These are phyloP conservation scores for Fonsecaea nubica DNA, from an alignment of 2,329 filamentous ascomycete genomes.

Conservation along the genomic window DNA sequence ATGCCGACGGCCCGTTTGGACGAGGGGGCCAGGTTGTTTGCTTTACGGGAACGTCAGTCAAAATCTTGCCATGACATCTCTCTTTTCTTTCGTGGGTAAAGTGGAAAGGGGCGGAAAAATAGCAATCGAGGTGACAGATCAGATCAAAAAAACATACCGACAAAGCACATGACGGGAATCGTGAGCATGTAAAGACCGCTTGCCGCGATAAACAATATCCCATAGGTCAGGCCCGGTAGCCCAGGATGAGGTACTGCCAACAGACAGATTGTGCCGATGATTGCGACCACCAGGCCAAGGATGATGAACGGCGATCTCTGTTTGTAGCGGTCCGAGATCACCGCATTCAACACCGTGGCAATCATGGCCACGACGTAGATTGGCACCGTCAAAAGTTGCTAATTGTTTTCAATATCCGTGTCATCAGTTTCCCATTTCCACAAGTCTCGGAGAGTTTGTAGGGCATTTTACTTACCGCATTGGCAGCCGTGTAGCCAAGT, in stretches of 20 bases:
- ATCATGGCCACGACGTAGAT: conserved; percentile 43
- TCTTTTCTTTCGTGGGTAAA: no score
- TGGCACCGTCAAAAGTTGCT: conserved; percentile 43
- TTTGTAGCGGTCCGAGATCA: conserved; percentile 8
- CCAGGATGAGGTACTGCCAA: no score
- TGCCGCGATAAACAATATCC: conserved; percentile 37
- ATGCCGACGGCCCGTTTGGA: conserved; percentile 65
- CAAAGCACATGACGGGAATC: no score
- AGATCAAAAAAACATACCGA: no score
- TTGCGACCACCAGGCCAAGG: conserved; percentile 39
- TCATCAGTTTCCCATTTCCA: background rate
- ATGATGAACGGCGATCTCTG: conserved; percentile 41
- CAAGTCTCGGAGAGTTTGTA: background rate
- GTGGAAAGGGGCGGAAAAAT: conserved; percentile 24
- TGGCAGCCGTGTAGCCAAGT: conserved; percentile 36
- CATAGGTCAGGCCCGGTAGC: conserved; percentile 40
- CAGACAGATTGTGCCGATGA: no score
- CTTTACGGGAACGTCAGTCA: conserved; percentile 28
- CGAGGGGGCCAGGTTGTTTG: conserved; percentile 64
- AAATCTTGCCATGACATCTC: conserved; percentile 47
- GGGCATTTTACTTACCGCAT: conserved; percentile 11
- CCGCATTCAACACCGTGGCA: no score
- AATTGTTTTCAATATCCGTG: background rate
- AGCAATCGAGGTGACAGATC: no score
- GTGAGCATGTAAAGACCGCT: conserved; percentile 49